Base-by-base conservation (phyloP, 73 alveolate species). In the Paramecium octaurelia region DNA sequence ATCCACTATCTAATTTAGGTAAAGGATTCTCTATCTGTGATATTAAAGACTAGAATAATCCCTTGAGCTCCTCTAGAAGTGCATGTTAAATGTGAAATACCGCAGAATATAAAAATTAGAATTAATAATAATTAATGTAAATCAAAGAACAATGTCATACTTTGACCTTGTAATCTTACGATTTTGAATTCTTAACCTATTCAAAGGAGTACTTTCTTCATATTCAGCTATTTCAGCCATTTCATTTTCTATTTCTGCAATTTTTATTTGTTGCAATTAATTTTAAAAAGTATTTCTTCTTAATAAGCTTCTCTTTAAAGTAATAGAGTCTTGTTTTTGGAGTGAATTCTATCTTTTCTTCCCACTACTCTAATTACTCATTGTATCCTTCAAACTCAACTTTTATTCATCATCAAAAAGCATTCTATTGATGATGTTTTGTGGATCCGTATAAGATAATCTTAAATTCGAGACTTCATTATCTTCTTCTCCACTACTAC, bases 1-100 rank as follows among this genome's bases (percentile, higher is more conserved):
- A 96, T 96, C 98, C 98, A 96, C 40, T 88, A 60, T 69, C 96
- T 93, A 85, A 96, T 97, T 76, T 96, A 92, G 16, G 94, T 96
- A 69, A 96, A 96, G 6, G 98, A 96, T 58, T 94, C 97, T 43
- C 95, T 84, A 57, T 93, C 96, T 10, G 97, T 96, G 16, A 94
- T 96, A 90, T 96, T 97, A 23, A 92, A 96, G 18, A 96, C 97
- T 50, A 96, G 88, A 29, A 96, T 95, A 11, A 96, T 96, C 8
- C 97, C 98, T 57, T 96, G 95, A 12, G 98, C 97, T 54, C 98
- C 97, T 94, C 92, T 73, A 29, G 12, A 35, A 31, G 12, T 35
- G 12, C 18, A 73, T 73, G 18, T 29, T 10, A 34, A 11, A 12
- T 35, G 6, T 73, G 0, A 54, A 54, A 16, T 73, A 73, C 87